phyloP scores from a whole-genome alignment of 2,329 filamentous ascomycete genomes.

The Xylariaceae sp. region DNA sequence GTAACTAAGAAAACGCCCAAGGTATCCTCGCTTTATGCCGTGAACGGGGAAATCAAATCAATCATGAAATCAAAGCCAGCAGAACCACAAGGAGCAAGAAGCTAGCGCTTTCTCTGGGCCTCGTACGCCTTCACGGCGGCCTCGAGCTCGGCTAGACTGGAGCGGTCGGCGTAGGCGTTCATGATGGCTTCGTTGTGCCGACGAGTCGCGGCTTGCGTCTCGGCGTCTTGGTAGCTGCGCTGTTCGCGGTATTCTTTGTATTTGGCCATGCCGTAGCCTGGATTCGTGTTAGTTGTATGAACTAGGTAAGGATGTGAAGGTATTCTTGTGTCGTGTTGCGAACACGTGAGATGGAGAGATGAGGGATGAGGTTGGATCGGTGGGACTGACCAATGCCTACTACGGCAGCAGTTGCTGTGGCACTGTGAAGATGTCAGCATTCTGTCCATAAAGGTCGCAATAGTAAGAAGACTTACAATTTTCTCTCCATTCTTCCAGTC shows the following conservation, averaged over 20 bases:
- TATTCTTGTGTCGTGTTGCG: too few species aligned
- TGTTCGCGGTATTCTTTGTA: conserved; percentile 27
- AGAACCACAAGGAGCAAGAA: too few species aligned
- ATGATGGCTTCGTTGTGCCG: conserved; percentile 38
- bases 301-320: too few species aligned
- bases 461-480: conserved; percentile 14
- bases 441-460: too few species aligned
- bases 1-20: too few species aligned
- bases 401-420: conserved; percentile 30
- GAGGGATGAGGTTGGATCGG: too few species aligned
- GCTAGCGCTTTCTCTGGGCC: conserved; percentile 19
- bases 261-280: conserved; percentile 31
- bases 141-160: conserved; percentile 45
- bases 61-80: too few species aligned
- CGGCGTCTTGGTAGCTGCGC: conserved; percentile 27
- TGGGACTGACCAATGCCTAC: conserved; percentile 31
- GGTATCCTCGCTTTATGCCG: too few species aligned
- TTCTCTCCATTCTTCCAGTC: conserved; percentile 28
- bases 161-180: conserved; percentile 47
- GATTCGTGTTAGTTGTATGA: background rate
- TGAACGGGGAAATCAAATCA: too few species aligned
- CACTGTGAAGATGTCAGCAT: conserved; percentile 18
- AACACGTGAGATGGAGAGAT: too few species aligned
- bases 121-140: conserved; percentile 45
- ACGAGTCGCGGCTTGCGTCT: conserved; percentile 30